Evolutionary conservation across 306 rosid species (phyloP), one percentile per base, ranked within the genome.

Genomic region (Malus fusca): DNA sequence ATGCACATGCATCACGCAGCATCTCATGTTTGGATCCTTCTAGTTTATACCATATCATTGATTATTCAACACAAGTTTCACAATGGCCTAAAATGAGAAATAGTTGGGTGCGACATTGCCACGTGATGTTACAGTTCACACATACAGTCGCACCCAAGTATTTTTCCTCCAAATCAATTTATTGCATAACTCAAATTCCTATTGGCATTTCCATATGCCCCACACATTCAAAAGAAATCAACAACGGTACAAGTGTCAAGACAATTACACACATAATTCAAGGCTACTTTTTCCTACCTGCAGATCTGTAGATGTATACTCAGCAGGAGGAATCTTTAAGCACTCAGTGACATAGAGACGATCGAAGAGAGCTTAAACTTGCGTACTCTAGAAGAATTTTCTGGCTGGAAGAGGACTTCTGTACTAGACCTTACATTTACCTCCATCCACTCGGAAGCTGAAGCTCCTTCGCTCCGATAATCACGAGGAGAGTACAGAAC

Each of bases 281-380:
- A 40, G 31, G 11, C 69, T 65, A 8, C 43, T 30, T 6, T 19
- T 30, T 44, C 30, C 46, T 4, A 70, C 26, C 51, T 58, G 52
- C 75, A n/a, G 30, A 15, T 22, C 13, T 71, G 46, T 5, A 5
- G 55, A 9, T 52, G 46, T 7, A 71, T 31, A 3, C 26, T 25
- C 59, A 68, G 55, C 22, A 12, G 23, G 62, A 51, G 40, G 43
- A 31, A 44, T 62, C 60, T 76, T 88, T 84, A 95, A 25, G 96
- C 97, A 68, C 97, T 92, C 43, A 92, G 96, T n/a, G 86, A 55
- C 87, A 92, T 46, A 59, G 97, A 89, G 72, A 64, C 30, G 51
- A 95, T 59, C 22, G 97, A 92, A 70, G 97, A 88, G 64, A 95
- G 88, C 88, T 90, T 88, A 73, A 89, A 85, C 83, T 92, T 90